Conservation (phyloP, 495 filamentous ascomycete species). For the Penicillium coffeae region DNA sequence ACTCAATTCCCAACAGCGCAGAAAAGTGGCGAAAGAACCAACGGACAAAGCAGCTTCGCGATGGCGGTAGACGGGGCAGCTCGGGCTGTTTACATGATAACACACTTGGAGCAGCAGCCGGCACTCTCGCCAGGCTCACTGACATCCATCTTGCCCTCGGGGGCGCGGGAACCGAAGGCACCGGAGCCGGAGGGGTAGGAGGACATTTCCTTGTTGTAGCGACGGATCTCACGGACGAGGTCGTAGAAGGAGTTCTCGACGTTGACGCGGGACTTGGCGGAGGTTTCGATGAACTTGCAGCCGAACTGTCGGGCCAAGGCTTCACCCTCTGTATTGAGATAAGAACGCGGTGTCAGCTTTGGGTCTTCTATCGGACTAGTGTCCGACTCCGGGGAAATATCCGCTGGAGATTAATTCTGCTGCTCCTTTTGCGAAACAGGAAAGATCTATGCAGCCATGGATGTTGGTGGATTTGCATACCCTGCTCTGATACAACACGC, state of each 20-base stretch:
- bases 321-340: conserved; percentile 69
- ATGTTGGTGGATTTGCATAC: conserved; percentile 50
- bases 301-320: conserved; percentile 79
- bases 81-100: conserved; percentile 70
- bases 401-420: too few relatives aligned
- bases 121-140: conserved; percentile 63
- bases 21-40: background rate
- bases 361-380: background rate
- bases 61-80: background rate
- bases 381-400: background rate
- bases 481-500: conserved; percentile 83
- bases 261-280: conserved; percentile 95
- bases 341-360: background rate
- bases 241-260: conserved; percentile 98
- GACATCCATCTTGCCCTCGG: conserved; percentile 71
- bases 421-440: background rate
- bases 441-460: background rate
- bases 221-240: conserved; percentile 92
- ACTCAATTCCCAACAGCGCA: background rate
- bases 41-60: background rate
- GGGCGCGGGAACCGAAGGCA: conserved; percentile 55
- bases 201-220: conserved; percentile 97
- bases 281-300: conserved; percentile 98
- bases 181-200: conserved; percentile 69
- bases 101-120: conserved; percentile 83